Evolutionary conservation across 1,139 yeast species (phyloP), one percentile per base, ranked within the genome.

Genomic region (Candida tetrigidarum): DNA sequence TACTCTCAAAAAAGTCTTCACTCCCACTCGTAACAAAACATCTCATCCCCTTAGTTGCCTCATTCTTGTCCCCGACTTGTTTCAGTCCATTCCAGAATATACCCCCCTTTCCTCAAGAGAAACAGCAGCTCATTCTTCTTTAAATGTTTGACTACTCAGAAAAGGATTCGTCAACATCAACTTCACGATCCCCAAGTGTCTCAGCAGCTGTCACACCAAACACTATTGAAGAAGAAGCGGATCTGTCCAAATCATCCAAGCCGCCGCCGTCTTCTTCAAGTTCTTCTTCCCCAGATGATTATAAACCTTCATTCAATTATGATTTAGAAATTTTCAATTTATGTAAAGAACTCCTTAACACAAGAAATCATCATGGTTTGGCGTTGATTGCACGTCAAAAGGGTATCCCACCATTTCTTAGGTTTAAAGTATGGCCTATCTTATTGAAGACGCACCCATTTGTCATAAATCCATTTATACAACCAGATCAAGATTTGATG

Each of bases 381-480:
- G 96, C 97, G 0, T 71, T 84, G 50, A 68, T 92, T 12, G 92
- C 96, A 2, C 74, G 97, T 50, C 92, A 86, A 55, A 76, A 83
- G 50, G 97, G 98, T 2, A 72, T 91, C 20, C 97, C 97, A 1
- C 96, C 96, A 0, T 79, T 83, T 50, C 71, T 90, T 45, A 75
- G 98, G 49, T 83, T 81, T 54, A 75, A 79, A 49, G 86, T 88
- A 9, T 92, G 97, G 97, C 97, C 97, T 2, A 68, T 89, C 7
- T 64, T 92, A 42, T 66, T 92, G 49, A 84, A 84, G 53, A 81
- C 83, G 55, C 97, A 92, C 62, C 97, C 97, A 0, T 87, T 84
- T 69, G 96, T 90, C 12, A 66, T 81, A 36, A 74, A 83, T 44
- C 97, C 96, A 0, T 86, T 80, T 51, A 74, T 86, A 35, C 77